Evolutionary conservation across 169 alveolate genomes (phyloP), one percentile per base, ranked within the genome.

Genomic region (Babesia ovis): DNA sequence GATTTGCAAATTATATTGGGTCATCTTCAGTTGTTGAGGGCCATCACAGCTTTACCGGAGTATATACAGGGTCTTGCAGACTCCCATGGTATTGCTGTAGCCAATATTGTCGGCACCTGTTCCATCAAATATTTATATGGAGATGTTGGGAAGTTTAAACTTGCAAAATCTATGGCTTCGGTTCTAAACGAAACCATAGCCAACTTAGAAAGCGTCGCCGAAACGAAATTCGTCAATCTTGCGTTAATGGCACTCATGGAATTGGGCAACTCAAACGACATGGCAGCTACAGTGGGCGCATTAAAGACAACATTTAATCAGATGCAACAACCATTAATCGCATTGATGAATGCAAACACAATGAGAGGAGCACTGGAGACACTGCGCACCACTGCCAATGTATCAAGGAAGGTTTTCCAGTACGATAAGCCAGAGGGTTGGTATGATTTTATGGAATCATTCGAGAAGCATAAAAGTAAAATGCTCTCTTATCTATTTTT

Each of bases 11-110:
- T n/a, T 4, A 54, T 77, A 31, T 27, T 77, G 70, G 64, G 55
- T 1, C 16, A 77, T 11, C 29, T 77, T 54, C 56, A 62, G 31
- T n/a, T 41, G 73, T 39, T 77, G 43, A 16, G 73, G 12, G 79
- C 72, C 18, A 64, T 77, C 1, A 22, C 51, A 4, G 42, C 62
- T 18, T 3, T 68, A 20, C 86, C 86, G 43, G 86, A 77, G 37
- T 68, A 69, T 41, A 51, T 77, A 55, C 86, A 77, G 67, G 74
- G 86, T n/a, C n/a, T 77, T 25, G 51, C 71, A 4, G 81, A 62
- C 48, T 55, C 69, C 27, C 70, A 48, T 45, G 67, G 71, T 25
- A 43, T 77, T 23, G 79, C 81, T 4, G 27, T 77, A 34, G 86
- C 86, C 0, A 66, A 67, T 32, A 23, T 77, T 20, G 48, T 77